phyloP scores from a whole-genome alignment of 1,139 yeast genomes.

The Protomyces pachydermus region DNA sequence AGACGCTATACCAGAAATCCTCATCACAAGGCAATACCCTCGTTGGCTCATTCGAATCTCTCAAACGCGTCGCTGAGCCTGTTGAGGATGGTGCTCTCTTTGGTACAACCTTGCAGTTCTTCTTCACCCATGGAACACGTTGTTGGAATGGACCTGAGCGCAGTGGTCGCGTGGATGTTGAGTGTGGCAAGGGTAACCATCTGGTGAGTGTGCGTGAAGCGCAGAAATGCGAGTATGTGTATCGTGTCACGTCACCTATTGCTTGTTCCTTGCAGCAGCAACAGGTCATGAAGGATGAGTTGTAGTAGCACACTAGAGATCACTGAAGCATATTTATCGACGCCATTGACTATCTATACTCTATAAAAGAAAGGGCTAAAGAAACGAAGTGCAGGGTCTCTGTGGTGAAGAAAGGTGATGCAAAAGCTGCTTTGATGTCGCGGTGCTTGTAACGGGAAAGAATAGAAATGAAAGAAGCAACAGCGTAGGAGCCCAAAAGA shows the following conservation, averaged over 20 bases:
- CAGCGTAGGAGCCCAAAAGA: too few species aligned
- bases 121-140: conserved; percentile 60
- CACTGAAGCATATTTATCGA: background rate
- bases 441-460: too few species aligned
- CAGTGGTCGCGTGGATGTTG: conserved; percentile 57
- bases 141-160: conserved; percentile 97
- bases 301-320: background rate
- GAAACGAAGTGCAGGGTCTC: background rate
- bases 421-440: background rate
- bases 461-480: too few species aligned
- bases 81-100: conserved; percentile 5
- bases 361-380: background rate
- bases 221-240: conserved; percentile 73
- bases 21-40: conserved; percentile 27
- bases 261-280: conserved; percentile 48
- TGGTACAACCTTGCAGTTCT: conserved; percentile 42
- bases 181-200: conserved; percentile 59
- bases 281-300: background rate
- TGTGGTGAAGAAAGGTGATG: background rate
- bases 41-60: conserved; percentile 32
- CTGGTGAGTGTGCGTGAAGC: conserved; percentile 73
- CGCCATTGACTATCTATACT: background rate
- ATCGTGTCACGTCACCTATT: conserved; percentile 62
- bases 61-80: background rate
- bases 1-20: conserved; percentile 54